Evolutionary conservation across 164 flowering plant species (phyloP), one percentile per base, ranked within the genome.

Genomic region (Echeveria elegans): DNA sequence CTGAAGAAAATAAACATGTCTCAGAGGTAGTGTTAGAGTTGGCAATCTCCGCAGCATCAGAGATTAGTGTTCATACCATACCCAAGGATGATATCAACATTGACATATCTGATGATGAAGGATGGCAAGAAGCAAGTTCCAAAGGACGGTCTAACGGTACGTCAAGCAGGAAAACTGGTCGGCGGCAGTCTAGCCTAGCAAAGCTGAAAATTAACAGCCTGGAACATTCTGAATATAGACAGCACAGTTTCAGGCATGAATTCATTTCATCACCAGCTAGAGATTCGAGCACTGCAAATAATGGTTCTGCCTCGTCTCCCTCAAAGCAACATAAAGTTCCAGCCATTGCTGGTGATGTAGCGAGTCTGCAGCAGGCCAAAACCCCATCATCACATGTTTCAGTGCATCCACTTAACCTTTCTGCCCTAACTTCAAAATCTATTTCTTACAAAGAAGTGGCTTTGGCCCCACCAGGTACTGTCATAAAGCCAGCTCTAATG

Each of bases 391-490:
- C 74, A 18, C 83, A 68, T 63, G 50, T 32, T 65, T 47, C 73
- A 47, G 70, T 77, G 6, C 29, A 71, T 64, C 75, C 81, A 11
- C 60, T 80, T 52, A 72, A 74, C 66, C 76, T 77, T 40, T 76
- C 75, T 61, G 52, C 84, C 5, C 66, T 85, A 72, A 81, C 90
- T 70, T 85, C 89, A 24, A 92, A 82, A 68, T 79, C 96, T 48
- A 50, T 84, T 5, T 88, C 96, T 24, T 92, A 92, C 84, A 92
- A 92, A 77, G 89, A 89, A 78, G 97, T 92, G 31, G 97, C 96
- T 47, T 70, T 80, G 59, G 82, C 97, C 38, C 88, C 96, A 0
- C 94, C 94, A 19, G 96, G 97, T 58, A 82, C 90, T 8, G 80
- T 91, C 75, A 69, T 86, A 65, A 89, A 84, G 76, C 81, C 86